Conservation (phyloP, 345 rosid species). For the Eucalyptus regnans region DNA sequence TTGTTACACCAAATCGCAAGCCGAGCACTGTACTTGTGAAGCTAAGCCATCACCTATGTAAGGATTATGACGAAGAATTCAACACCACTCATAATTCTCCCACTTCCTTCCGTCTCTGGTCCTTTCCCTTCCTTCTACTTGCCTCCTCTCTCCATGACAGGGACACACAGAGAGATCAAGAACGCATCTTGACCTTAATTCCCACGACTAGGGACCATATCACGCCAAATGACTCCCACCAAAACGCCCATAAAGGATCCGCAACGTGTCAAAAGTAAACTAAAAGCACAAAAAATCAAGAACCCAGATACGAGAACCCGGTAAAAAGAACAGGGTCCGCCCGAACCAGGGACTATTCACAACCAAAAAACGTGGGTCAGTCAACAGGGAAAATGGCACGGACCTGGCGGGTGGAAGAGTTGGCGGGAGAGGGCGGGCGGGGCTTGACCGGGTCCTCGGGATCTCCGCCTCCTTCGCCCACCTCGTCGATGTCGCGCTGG, state of each 20-base stretch:
- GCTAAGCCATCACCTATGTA: background rate
- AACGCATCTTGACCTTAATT: background rate
- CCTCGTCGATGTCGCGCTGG: conserved; percentile 26
- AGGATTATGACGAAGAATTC: background rate
- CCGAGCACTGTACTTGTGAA: background rate
- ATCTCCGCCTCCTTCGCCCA: conserved; percentile 8
- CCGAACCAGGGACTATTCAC: background rate
- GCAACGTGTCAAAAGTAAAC: background rate
- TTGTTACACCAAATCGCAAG: background rate
- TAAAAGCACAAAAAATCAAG: background rate
- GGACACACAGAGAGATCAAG: background rate
- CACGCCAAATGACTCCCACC: background rate
- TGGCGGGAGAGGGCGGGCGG: conserved; percentile 30
- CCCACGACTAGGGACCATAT: background rate
- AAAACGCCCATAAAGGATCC: background rate
- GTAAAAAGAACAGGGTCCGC: background rate
- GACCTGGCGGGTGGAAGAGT: conserved; percentile 61
- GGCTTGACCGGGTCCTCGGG: conserved; percentile 57
- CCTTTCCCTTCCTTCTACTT: background rate
- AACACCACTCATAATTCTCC: background rate
- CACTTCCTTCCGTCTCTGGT: background rate
- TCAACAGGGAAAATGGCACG: background rate
- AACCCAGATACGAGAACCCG: background rate
- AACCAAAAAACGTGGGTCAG: background rate
- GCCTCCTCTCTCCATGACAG: background rate